These are phyloP conservation scores for Urtica urens DNA, from an alignment of 306 rosid species.

Conservation along the genomic window DNA sequence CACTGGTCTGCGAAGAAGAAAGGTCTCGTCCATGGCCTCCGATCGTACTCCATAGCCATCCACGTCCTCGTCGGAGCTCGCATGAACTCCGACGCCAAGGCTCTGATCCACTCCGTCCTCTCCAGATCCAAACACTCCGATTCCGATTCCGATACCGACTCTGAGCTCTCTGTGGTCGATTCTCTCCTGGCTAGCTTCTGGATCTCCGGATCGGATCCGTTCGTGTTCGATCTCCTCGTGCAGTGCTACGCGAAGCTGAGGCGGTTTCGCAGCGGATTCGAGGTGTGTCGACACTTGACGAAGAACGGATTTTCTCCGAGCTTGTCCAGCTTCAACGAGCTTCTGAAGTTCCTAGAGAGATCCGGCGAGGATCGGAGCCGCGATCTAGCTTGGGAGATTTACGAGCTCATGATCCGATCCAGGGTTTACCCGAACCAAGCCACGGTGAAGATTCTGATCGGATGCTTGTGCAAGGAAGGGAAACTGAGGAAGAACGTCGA, in stretches of 20 bases:
- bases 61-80: slow-evolving; percentile 43
- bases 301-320: slow-evolving; percentile 34
- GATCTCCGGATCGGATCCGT: slow-evolving; percentile 28
- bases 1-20: slow-evolving; percentile 52
- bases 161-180: slow-evolving; percentile 32
- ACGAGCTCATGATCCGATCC: slow-evolving; percentile 51
- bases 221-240: slow-evolving; percentile 52
- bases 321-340: slow-evolving; percentile 43
- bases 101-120: slow-evolving; percentile 41
- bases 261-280: slow-evolving; percentile 35
- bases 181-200: slow-evolving; percentile 36
- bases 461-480: slow-evolving; percentile 71
- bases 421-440: slow-evolving; percentile 40
- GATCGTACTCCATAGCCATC: slow-evolving; percentile 39
- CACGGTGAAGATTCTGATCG: slow-evolving; percentile 43
- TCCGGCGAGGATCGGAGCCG: slow-evolving; percentile 26
- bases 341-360: slow-evolving; percentile 48
- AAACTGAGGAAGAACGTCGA: slow-evolving; percentile 35
- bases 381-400: slow-evolving; percentile 50
- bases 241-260: slow-evolving; percentile 53
- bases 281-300: slow-evolving; percentile 33
- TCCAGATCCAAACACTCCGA: slow-evolving; percentile 10
- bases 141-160: background rate
- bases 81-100: slow-evolving; percentile 46
- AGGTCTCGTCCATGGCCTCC: slow-evolving; percentile 34